Base-by-base conservation (phyloP, 1,139 yeast species). In the Suhomyces terraborum region DNA sequence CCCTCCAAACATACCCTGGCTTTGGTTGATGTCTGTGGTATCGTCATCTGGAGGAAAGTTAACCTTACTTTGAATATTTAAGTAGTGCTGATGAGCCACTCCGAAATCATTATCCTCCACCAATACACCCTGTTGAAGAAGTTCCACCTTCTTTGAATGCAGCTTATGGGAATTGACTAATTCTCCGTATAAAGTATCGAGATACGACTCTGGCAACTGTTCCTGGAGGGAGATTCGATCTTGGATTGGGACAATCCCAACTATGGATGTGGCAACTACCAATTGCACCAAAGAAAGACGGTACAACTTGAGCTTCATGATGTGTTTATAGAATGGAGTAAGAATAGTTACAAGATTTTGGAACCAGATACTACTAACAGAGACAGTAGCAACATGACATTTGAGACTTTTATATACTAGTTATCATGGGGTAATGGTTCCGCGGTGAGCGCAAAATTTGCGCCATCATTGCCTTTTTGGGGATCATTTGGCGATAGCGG, bases 41-140 rank as follows among this genome's bases (percentile, higher is more conserved):
- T 69, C 71, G 41, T 70, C 75, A 38, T 64, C 63, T 14, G 55
- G 53, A 0, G 77, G 77, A 6, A 66, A 56, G 1, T 52, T 52
- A 32, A 66, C 41, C 31, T 59, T 55, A 23, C 59, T 47, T 37
- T 61, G 59, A 7, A 42, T 35, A 7, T 21, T 23, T 9, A 33
- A 13, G 30, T 43, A 42, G 8, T 38, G 40, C 10, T 49, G 40
- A 28, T 42, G 43, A 30, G 37, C 22, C 12, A 8, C 36, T 23
- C 27, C 30, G 17, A 38, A 34, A 22, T 29, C 28, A 22, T 14
- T 3, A 3, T 13, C 14, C 1, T 32, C 38, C 1, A 28, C 16
- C 2, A 26, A 14, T 2, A 23, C 24, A 7, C 36, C 40, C 8
- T 12, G 23, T 13, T 14, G 23, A 9, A 22, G 30, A 20, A 33